A percentile compares a stretch with the other conserved stretches of the same genome.
Evolutionary conservation across 495 filamentous ascomycete species (phyloP).

Genomic region (Xanthoparmelia taractica): DNA sequence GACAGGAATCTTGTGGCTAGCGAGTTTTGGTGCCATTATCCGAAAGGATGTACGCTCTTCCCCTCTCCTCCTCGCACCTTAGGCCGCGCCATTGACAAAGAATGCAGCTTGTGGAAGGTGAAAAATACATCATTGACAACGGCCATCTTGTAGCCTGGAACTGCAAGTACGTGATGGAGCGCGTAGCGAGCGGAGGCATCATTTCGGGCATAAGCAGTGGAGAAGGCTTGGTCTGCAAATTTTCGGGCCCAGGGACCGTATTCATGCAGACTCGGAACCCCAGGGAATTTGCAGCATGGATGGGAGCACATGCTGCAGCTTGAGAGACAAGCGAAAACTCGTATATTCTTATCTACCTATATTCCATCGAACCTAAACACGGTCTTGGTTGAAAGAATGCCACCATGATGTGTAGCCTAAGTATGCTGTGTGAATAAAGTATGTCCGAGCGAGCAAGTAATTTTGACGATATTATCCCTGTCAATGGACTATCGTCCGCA

Average conservation of each 20-base stretch:
- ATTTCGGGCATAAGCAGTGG: slow-evolving; percentile 68
- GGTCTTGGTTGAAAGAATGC: neutral
- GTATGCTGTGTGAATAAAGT: neutral
- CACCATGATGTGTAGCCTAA: neutral
- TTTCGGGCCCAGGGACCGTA: slow-evolving; percentile 83
- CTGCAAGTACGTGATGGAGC: slow-evolving; percentile 83
- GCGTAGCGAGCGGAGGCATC: slow-evolving; percentile 81
- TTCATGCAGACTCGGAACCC: slow-evolving; percentile 93
- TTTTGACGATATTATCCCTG: neutral
- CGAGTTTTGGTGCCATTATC: slow-evolving; percentile 90
- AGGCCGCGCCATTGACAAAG: neutral
- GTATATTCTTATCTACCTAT: neutral
- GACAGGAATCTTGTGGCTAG: slow-evolving; percentile 73
- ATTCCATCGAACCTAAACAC: neutral
- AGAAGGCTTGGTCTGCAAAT: slow-evolving; percentile 90
- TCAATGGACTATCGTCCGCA: neutral
- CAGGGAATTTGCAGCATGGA: slow-evolving; percentile 47
- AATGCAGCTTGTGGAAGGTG: slow-evolving; percentile 58
- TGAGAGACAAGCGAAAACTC: neutral
- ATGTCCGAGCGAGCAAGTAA: neutral
- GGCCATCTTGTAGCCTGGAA: slow-evolving; percentile 97
- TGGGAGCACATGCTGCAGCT: slow-evolving; percentile 32
- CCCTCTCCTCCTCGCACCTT: neutral
- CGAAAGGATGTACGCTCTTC: slow-evolving; percentile 72
- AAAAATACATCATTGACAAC: slow-evolving; percentile 90